phyloP scores from a whole-genome alignment of 2,329 filamentous ascomycete genomes.

The Diaporthe sp. region DNA sequence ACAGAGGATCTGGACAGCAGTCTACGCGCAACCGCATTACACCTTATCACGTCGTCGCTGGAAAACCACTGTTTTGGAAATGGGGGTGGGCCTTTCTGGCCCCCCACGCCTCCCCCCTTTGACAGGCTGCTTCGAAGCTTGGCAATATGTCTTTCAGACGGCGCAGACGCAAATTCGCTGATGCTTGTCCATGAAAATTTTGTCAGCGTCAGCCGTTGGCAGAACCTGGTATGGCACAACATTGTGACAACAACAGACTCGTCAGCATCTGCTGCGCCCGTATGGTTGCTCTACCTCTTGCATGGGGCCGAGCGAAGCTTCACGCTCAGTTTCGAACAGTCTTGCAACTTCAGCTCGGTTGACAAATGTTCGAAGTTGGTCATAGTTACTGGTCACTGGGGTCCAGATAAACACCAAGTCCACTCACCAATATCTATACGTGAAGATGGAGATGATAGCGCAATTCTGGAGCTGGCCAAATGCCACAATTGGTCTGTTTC shows the following conservation, averaged over 20 bases:
- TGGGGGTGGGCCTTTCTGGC: too few relatives aligned
- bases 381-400: background rate
- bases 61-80: background rate
- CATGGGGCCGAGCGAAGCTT: background rate
- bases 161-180: background rate
- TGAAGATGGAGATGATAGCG: background rate
- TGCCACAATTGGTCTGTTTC: background rate
- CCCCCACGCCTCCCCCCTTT: too few relatives aligned
- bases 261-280: background rate
- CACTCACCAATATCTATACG: background rate
- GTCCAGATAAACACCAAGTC: background rate
- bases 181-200: fast-evolving
- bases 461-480: background rate
- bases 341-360: background rate
- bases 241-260: background rate
- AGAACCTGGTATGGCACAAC: background rate
- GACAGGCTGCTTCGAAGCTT: conserved; percentile 4
- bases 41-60: background rate
- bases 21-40: background rate
- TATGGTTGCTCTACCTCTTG: conserved; percentile 7
- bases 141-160: background rate
- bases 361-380: background rate
- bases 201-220: background rate
- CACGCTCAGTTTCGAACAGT: background rate
- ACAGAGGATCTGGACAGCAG: fast-evolving